These are phyloP conservation scores for Arachis hypogaea DNA, from an alignment of 306 rosid genomes.

Conservation along the genomic window DNA sequence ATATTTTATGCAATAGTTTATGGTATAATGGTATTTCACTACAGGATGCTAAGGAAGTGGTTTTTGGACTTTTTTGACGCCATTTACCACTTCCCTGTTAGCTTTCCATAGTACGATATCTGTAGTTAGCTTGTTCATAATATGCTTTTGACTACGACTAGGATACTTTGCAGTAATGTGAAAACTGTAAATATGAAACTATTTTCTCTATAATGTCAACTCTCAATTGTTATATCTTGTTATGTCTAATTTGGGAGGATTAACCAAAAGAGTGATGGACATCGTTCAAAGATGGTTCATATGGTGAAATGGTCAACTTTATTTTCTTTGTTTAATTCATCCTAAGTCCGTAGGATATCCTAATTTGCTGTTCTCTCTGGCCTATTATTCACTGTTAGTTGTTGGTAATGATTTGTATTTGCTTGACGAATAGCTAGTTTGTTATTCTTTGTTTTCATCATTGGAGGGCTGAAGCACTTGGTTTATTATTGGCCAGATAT, in stretches of 20 bases:
- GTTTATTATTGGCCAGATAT: conserved; percentile 3
- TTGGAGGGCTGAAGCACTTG: conserved; percentile 4
- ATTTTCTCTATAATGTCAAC: not conserved
- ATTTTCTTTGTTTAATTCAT: conserved; percentile 8
- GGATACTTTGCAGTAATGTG: conserved; percentile 4
- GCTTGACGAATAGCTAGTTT: conserved; percentile 9
- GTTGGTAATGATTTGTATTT: not conserved
- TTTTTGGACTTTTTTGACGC: not conserved
- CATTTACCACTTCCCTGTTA: not conserved
- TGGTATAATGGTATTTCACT: not conserved
- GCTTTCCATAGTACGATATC: not conserved
- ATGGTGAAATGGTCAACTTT: not conserved
- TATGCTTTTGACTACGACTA: not conserved
- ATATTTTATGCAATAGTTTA: not conserved
- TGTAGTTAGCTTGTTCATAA: not conserved
- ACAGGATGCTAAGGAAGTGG: not conserved
- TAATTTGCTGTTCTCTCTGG: not conserved
- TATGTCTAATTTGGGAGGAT: conserved; percentile 24
- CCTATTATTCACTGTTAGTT: not conserved
- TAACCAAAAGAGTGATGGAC: conserved; percentile 20
- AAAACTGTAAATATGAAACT: not conserved
- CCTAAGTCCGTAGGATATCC: conserved; percentile 23
- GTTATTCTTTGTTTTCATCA: not conserved
- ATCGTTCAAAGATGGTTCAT: conserved; percentile 7
- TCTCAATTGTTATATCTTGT: not conserved